Evolutionary conservation across 352 stramenopile genomes (phyloP).

Genomic region (Pythium utonaiense): DNA sequence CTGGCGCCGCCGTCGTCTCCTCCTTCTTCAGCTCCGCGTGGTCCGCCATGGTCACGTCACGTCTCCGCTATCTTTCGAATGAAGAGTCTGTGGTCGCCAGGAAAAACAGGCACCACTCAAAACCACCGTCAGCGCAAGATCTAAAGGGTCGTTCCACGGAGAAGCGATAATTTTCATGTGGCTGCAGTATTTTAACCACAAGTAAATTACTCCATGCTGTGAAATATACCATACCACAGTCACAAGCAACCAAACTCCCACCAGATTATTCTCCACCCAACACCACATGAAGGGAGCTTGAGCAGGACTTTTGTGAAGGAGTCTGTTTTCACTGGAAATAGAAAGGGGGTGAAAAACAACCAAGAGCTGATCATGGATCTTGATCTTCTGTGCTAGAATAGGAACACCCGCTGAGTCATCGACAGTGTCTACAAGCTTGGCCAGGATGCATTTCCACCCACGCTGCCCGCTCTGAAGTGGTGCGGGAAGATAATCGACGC

Average conservation of each 20-base stretch:
- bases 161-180: neutral
- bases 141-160: neutral
- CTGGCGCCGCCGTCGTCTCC: constrained; percentile 17
- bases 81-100: constrained; percentile 12
- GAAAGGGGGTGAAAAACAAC: no score
- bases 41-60: constrained; percentile 14
- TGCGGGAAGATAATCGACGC: constrained; percentile 21
- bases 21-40: constrained; percentile 12
- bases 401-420: no score
- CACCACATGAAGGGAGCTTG: no score
- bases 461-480: constrained; percentile 19
- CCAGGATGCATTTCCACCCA: no score
- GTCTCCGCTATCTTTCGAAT: constrained; percentile 18
- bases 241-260: no score
- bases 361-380: no score
- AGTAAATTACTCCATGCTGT: neutral
- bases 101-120: neutral
- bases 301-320: no score
- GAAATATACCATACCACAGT: neutral
- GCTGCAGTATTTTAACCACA: neutral
- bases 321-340: no score
- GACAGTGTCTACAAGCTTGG: no score
- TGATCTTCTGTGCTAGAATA: no score
- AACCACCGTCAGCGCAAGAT: neutral
- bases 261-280: no score